phyloP scores from a whole-genome alignment of 1,284 basidiomycete genomes.

The Puccinia horiana region DNA sequence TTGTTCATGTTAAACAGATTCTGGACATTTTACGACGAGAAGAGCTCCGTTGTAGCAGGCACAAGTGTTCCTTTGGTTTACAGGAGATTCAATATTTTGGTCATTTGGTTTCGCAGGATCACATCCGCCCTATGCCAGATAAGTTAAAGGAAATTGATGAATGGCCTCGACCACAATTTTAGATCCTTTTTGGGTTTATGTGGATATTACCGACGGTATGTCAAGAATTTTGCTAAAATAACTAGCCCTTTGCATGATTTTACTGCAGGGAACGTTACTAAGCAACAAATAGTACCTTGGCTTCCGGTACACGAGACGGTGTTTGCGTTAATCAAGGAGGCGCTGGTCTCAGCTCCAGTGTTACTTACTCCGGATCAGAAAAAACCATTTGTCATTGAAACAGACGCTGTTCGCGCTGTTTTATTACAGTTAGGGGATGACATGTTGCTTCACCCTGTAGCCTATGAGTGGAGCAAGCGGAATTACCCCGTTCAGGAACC shows the following conservation, averaged over 20 bases:
- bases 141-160: not conserved
- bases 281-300: not conserved
- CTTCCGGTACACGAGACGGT: not conserved
- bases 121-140: not conserved
- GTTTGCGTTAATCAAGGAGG: not conserved
- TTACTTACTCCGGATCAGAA: not conserved
- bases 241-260: not conserved
- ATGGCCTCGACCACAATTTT: conserved; percentile 25
- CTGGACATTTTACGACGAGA: not conserved
- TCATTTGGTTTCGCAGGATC: not conserved
- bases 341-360: not conserved
- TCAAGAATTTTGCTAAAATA: conserved; percentile 17
- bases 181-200: conserved; percentile 19
- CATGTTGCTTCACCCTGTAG: not conserved
- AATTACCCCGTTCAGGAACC: conserved; percentile 16
- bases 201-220: conserved; percentile 24
- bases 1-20: not conserved
- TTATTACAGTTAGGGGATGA: not conserved
- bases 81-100: not conserved
- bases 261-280: not conserved
- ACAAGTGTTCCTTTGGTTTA: not conserved
- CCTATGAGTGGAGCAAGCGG: conserved; percentile 10
- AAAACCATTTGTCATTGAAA: not conserved
- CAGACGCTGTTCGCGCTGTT: not conserved
- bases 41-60: not conserved